phyloP scores from a whole-genome alignment of 208 protist species.

The Endotrypanum monterogeii region DNA sequence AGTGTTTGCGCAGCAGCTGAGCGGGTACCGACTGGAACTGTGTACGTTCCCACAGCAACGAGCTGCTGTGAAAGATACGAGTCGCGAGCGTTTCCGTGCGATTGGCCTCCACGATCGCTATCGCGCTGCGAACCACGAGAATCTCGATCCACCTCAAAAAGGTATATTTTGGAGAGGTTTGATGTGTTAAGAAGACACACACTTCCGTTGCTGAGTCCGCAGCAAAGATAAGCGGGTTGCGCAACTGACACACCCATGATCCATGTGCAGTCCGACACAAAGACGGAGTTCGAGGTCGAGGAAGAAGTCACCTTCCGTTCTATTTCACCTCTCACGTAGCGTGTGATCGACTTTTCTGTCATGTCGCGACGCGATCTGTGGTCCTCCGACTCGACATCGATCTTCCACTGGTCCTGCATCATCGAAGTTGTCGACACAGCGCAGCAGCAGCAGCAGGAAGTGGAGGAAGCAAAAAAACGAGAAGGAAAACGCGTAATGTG shows the following conservation, averaged over 20 bases:
- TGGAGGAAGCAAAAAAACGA: not conserved
- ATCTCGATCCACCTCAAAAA: slow-evolving; percentile 50
- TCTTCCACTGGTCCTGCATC: slow-evolving; percentile 39
- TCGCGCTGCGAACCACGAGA: slow-evolving; percentile 7
- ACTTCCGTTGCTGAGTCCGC: slow-evolving; percentile 58
- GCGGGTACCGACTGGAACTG: not conserved
- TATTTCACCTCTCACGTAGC: slow-evolving; percentile 41
- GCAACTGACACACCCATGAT: slow-evolving; percentile 26
- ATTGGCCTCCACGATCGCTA: slow-evolving; percentile 15
- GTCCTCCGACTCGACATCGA: slow-evolving; percentile 39
- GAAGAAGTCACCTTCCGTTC: slow-evolving; percentile 66
- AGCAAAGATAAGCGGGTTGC: slow-evolving; percentile 51
- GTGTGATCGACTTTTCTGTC: slow-evolving; percentile 51
- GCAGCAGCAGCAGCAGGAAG: not conserved
- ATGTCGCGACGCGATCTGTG: slow-evolving; percentile 52
- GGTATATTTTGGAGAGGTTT: slow-evolving; percentile 68
- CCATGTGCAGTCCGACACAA: slow-evolving; percentile 64
- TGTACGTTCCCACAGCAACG: slow-evolving; percentile 25
- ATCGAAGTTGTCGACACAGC: not conserved
- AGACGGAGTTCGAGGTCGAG: slow-evolving; percentile 41
- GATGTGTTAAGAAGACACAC: slow-evolving; percentile 71
- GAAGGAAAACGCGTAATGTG: not conserved
- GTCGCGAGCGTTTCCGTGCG: not conserved
- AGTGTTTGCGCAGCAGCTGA: slow-evolving; percentile 14
- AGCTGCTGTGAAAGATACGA: slow-evolving; percentile 18